Base-by-base conservation (phyloP, 2,329 filamentous ascomycete genomes). In the Fusarium tuaranense region DNA sequence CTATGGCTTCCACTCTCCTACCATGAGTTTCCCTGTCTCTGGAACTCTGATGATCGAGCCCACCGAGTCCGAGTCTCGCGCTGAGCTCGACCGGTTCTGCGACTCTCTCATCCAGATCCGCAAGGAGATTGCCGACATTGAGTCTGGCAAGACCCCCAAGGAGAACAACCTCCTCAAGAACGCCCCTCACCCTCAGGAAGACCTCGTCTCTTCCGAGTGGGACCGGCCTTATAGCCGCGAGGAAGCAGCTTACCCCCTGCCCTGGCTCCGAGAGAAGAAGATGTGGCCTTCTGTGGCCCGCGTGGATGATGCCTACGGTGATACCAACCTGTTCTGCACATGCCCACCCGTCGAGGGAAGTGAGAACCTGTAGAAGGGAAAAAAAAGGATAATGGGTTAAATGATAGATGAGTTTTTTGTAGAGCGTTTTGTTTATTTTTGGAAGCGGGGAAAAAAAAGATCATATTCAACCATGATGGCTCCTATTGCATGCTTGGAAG, bases 31-130 rank as follows among this genome's bases (percentile, higher is more conserved):
- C 94, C 96, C 96, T 1, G 95, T 98, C 2, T 90, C 94, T 46
- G 97, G 97, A 84, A 98, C 96, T 0, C 90, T 98, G 60, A 98
- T 98, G 96, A 98, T 98, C 74, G 96, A 98, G 87, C 96, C 96
- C 4, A 98, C 96, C 0, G 96, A 98, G 85, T 95, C 93, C 7
- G 96, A 98, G 87, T 94, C 91, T 82, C 95, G 96, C 81, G 93
- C 93, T 70, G 96, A 98, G 87, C 90, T 98, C 1, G 96, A 98
- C 83, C 92, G 96, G 36, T 98, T 98, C 88, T 94, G 95, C 73
- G 93, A 98, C 76, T 95, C 96, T 0, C 87, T 98, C 22, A 94
- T 98, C 78, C 91, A 90, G 65, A 98, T 98, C 80, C 91, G 96
- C 27, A 84, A 89, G 70, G 96, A 98, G 84, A 98, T 98, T 76